Evolutionary conservation across 805 yeast species (phyloP).

Genomic region (Deakozyma indianensis): DNA sequence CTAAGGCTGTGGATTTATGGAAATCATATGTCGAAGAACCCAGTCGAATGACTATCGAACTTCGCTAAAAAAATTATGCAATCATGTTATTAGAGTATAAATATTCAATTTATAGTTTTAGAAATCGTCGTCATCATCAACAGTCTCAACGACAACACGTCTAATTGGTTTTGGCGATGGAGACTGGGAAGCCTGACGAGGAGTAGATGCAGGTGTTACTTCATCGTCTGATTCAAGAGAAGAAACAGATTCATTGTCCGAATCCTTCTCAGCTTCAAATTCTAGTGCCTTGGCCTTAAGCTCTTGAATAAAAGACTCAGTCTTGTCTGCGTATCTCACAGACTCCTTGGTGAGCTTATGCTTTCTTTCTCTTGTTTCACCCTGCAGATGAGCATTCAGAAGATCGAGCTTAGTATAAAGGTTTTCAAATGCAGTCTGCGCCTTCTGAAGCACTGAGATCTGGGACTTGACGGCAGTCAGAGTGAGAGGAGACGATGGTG

Average conservation of each 20-base stretch:
- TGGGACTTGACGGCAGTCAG: not conserved
- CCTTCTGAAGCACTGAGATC: not conserved
- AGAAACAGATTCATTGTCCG: slow-evolving; percentile 1
- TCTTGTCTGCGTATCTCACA: not conserved
- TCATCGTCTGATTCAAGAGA: not conserved
- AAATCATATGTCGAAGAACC: slow-evolving; percentile 14
- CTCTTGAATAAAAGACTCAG: not conserved
- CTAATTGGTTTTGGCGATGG: not conserved
- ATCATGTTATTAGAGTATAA: too few relatives aligned
- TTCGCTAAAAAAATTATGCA: too few relatives aligned
- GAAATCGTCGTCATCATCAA: not conserved
- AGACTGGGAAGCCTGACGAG: not conserved
- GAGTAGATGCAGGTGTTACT: not conserved
- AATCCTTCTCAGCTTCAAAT: not conserved
- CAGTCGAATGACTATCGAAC: slow-evolving; percentile 9
- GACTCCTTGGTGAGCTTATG: not conserved
- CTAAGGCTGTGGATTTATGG: slow-evolving; percentile 16
- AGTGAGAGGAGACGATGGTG: not conserved
- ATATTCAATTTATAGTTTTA: too few relatives aligned
- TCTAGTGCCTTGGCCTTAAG: not conserved
- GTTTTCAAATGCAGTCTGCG: not conserved
- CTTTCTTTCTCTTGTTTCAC: not conserved
- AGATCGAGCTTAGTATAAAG: not conserved
- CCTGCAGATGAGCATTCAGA: not conserved
- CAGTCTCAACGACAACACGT: not conserved